Evolutionary conservation across 148 eudicot genomes (phyloP).

Genomic region (Chenopodium berlandieri): DNA sequence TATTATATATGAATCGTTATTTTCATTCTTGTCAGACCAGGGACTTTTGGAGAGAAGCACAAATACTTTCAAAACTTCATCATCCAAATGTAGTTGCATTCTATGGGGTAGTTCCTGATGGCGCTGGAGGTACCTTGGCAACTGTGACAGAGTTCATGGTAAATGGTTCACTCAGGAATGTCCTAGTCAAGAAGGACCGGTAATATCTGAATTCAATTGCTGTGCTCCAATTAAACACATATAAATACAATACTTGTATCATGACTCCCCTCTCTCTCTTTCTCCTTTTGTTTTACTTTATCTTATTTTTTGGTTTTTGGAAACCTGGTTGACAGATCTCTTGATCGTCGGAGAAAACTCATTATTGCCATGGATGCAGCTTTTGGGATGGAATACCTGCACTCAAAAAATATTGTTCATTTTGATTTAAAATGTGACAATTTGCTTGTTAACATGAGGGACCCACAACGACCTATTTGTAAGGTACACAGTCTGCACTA

Average conservation of each 20-base stretch:
- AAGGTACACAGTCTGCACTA: conserved; percentile 46
- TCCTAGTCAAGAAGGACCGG: conserved; percentile 82
- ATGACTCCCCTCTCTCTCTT: conserved; percentile 1
- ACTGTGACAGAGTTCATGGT: conserved; percentile 95
- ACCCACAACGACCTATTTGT: conserved; percentile 88
- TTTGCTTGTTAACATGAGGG: conserved; percentile 85
- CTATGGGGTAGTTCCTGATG: conserved; percentile 97
- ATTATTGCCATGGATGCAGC: conserved; percentile 98
- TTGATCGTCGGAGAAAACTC: conserved; percentile 78
- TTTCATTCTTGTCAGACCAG: conserved; percentile 43
- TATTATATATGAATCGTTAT: conserved; percentile 5
- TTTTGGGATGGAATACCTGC: conserved; percentile 98
- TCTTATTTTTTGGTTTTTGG: neutral
- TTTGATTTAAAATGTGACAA: conserved; percentile 98
- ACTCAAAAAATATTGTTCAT: conserved; percentile 89
- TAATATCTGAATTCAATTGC: conserved; percentile 18
- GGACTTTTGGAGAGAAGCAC: conserved; percentile 99
- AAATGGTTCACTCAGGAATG: conserved; percentile 90
- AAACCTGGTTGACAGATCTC: conserved; percentile 49
- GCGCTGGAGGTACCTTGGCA: conserved; percentile 88
- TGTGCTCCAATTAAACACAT: neutral
- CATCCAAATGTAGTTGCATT: conserved; percentile 98
- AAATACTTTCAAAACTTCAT: conserved; percentile 83
- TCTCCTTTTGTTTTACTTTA: too few relatives aligned
- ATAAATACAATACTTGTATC: neutral